Conservation (phyloP, 163 green algal species). For the Chlorella variabilis region DNA sequence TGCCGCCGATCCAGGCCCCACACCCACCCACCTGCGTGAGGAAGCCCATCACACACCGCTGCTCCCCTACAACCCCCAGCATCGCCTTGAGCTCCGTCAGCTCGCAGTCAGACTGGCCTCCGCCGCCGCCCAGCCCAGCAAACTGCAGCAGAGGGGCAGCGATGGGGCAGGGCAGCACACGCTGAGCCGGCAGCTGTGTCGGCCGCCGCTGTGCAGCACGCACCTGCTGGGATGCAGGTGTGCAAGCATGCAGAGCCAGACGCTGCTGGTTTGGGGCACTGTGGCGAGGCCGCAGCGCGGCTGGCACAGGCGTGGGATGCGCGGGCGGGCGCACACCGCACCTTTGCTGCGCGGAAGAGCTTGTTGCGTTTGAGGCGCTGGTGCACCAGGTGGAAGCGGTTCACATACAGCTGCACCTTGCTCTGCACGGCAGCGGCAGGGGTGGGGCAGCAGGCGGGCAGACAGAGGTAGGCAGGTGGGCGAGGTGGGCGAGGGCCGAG, state of each 20-base stretch:
- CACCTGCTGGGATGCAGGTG: background rate
- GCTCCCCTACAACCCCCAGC: conserved; percentile 68
- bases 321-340: no score
- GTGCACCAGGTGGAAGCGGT: conserved; percentile 78
- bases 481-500: no score
- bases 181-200: background rate
- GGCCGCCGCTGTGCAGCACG: background rate
- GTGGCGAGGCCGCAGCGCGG: no score
- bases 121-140: conserved; percentile 1
- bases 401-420: conserved; percentile 80
- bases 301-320: no score
- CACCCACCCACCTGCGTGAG: conserved; percentile 56
- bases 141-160: conserved; percentile 16
- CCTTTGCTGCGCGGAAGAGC: conserved; percentile 62
- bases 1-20: no score
- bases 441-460: background rate
- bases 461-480: no score
- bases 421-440: conserved; percentile 53
- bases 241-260: background rate
- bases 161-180: background rate
- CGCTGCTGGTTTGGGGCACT: no score
- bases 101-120: conserved; percentile 46
- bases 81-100: conserved; percentile 86
- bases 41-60: conserved; percentile 74
- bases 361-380: conserved; percentile 81